Percentiles rank a stretch among this genome's conserved stretches.
Conservation (phyloP, 176 grass and related monocot genomes). For the Olyra latifolia region DNA sequence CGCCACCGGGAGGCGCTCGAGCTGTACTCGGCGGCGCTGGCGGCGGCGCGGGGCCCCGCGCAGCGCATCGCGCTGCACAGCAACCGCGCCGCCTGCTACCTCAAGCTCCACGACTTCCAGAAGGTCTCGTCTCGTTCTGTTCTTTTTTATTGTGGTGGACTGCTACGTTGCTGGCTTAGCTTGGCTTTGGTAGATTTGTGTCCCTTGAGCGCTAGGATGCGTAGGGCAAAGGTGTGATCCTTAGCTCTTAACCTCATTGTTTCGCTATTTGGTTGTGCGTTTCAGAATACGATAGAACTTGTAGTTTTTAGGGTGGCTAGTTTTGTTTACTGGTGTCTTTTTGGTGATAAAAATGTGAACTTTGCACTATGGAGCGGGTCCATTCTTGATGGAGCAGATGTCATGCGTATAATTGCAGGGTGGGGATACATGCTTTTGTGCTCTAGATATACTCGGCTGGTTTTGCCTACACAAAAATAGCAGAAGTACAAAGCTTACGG, state of each 20-base stretch:
- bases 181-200: not conserved
- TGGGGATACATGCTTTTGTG: not conserved
- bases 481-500: not conserved
- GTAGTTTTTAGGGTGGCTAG: not conserved
- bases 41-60: constrained; percentile 58
- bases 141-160: not conserved
- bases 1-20: constrained; percentile 77
- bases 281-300: not conserved
- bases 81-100: constrained; percentile 95
- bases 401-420: not conserved
- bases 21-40: constrained; percentile 84
- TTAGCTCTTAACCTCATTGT: not conserved
- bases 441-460: not conserved
- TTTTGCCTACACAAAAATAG: constrained; percentile 1
- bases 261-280: not conserved
- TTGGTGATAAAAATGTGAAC: not conserved
- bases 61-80: constrained; percentile 97
- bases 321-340: not conserved
- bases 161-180: not conserved
- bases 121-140: constrained; percentile 34
- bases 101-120: constrained; percentile 88
- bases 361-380: not conserved
- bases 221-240: not conserved
- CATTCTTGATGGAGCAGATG: not conserved
- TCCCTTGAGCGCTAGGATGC: not conserved